Percentiles rank a stretch among this genome's conserved stretches.
These are phyloP conservation scores for Capsella rubella DNA, from an alignment of 441 rosid species.

Conservation along the genomic window DNA sequence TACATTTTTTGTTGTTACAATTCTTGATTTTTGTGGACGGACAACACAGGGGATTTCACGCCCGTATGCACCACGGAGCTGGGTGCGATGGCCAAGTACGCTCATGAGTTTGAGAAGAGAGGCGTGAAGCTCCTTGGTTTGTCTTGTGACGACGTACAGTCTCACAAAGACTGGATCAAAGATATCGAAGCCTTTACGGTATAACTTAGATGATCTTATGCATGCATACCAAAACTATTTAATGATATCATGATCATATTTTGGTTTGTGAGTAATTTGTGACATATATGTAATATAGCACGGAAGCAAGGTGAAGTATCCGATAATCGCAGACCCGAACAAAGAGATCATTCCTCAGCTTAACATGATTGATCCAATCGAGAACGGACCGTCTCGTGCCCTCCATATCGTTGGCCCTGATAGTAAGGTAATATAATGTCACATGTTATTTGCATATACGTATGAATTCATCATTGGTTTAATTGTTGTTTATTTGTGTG, in stretches of 20 bases:
- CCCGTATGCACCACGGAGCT: slow-evolving; percentile 90
- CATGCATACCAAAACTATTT: neutral
- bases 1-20: neutral
- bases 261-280: neutral
- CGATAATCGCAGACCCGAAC: slow-evolving; percentile 73
- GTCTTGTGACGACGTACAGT: slow-evolving; percentile 73
- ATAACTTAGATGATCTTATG: neutral
- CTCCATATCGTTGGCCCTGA: slow-evolving; percentile 76
- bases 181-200: slow-evolving; percentile 79
- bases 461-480: neutral
- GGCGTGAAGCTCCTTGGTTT: slow-evolving; percentile 80
- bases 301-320: slow-evolving; percentile 72
- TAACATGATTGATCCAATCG: slow-evolving; percentile 84
- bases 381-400: slow-evolving; percentile 81
- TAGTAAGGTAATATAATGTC: slow-evolving; percentile 50
- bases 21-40: neutral
- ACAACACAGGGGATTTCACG: slow-evolving; percentile 71
- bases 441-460: neutral
- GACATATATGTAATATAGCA: slow-evolving; percentile 47
- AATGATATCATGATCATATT: neutral
- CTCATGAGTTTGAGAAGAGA: slow-evolving; percentile 58
- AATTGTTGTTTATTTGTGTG: neutral
- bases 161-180: slow-evolving; percentile 75
- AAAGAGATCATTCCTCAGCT: slow-evolving; percentile 62
- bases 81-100: slow-evolving; percentile 63